Evolutionary conservation across 495 filamentous ascomycete species (phyloP).

Genomic region (Penicillium ochrochloron): DNA sequence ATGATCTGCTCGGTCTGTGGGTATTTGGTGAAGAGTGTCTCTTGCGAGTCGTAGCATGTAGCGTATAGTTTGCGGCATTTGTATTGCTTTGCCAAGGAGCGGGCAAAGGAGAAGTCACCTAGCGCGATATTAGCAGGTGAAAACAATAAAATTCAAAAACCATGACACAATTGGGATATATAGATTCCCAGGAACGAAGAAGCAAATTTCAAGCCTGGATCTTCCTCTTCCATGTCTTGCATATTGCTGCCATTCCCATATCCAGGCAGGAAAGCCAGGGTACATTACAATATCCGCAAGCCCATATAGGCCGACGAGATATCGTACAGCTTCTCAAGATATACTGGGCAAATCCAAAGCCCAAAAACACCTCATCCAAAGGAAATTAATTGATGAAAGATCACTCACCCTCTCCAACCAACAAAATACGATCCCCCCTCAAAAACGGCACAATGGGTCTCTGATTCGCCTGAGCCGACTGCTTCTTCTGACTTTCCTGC

Average conservation of each 20-base stretch:
- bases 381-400: conserved; percentile 12
- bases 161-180: not conserved
- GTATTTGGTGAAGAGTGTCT: conserved; percentile 69
- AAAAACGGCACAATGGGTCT: conserved; percentile 75
- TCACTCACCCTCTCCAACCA: conserved; percentile 79
- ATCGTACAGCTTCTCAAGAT: not conserved
- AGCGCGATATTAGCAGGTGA: conserved; percentile 18
- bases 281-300: not conserved
- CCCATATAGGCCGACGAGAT: not conserved
- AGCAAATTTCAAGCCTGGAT: not conserved
- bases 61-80: conserved; percentile 67
- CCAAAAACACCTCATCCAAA: not conserved
- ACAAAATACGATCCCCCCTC: conserved; percentile 70
- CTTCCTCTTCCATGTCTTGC: not conserved
- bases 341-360: conserved; percentile 9
- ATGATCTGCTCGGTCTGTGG: conserved; percentile 71
- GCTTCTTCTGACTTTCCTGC: conserved; percentile 22
- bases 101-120: conserved; percentile 88
- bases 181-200: not conserved
- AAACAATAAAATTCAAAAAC: not conserved
- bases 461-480: conserved; percentile 35
- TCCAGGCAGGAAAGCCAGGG: not conserved
- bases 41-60: conserved; percentile 63
- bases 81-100: conserved; percentile 73
- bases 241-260: not conserved